Base-by-base conservation (phyloP, 495 filamentous ascomycete species). In the Penicillium paxilli region DNA sequence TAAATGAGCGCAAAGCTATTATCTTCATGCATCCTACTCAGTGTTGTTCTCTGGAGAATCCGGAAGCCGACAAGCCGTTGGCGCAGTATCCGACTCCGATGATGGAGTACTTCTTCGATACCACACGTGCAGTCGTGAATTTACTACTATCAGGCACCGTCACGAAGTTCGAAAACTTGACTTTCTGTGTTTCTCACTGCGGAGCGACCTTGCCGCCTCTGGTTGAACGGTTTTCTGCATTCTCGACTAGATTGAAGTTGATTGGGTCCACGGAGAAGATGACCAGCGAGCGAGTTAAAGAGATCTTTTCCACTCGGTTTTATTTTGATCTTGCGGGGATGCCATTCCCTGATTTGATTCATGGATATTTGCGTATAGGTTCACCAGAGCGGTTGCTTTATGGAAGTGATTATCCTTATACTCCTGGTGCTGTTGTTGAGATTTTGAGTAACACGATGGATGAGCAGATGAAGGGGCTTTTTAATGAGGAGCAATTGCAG, bases 21-120 rank as follows among this genome's bases (percentile, higher is more conserved):
- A 22, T 41, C n/a, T 42, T 51, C n/a, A 51, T 51, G 48, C 48
- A 51, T 16, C 35, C 37, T 23, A 51, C 48, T 14, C 33, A 51
- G 30, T 51, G 35, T 17, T 41, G 48, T 19, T 41, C 37, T 26
- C 48, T 51, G 10, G 48, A 51, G 3, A 41, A 20, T 10, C 48
- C 35, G 11, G 48, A 42, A 26, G 48, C 24, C 7, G 33, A 28
- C 2, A 51, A 41, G 17, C 35, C 48, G 2, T 41, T 41, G 21
- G 35, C 48, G 8, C 48, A 51, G 22, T 51, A 42, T 19, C 48
- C 48, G 10, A 41, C 48, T 3, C 33, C 33, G 2, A 37, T 37
- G 33, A 48, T 48, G 46, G 28, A 48, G 16, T 48, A 48, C 19
- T 48, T 48, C 19, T 48, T 48, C 4, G 46, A 48, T 21, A 48